phyloP scores from a whole-genome alignment of 1,284 basidiomycete species.

The Mycosarcoma maydis region DNA sequence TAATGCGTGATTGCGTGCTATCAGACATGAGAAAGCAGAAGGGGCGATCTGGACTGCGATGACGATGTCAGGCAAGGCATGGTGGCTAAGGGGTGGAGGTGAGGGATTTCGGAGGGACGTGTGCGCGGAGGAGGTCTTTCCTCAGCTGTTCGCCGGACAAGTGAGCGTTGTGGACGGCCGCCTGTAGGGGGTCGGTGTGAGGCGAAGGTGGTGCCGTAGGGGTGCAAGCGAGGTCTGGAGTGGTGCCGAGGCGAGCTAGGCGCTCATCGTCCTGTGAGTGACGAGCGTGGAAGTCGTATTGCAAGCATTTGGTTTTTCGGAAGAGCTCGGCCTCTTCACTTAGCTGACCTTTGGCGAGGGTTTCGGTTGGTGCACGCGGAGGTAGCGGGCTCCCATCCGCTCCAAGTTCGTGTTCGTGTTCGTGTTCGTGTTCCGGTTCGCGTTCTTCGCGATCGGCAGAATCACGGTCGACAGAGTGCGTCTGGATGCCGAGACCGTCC shows the following conservation, averaged over 20 bases:
- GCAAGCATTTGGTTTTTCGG: constrained; percentile 47
- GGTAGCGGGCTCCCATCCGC: neutral
- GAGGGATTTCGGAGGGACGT: constrained; percentile 28
- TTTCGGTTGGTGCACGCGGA: constrained; percentile 29
- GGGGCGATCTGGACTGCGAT: too few species aligned
- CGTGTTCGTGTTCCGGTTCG: neutral
- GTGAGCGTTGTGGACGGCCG: constrained; percentile 20
- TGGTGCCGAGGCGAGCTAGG: too few species aligned
- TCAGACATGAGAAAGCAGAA: neutral
- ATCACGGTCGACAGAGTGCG: constrained; percentile 11
- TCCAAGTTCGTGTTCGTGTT: too few species aligned
- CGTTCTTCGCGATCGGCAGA: constrained; percentile 23
- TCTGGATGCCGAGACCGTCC: constrained; percentile 5
- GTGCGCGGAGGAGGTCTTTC: constrained; percentile 41
- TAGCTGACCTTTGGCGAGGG: constrained; percentile 49
- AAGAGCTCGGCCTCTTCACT: constrained; percentile 62
- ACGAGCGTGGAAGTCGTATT: constrained; percentile 17
- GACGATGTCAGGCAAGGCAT: too few species aligned
- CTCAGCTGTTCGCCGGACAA: constrained; percentile 53
- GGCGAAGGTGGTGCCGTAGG: neutral
- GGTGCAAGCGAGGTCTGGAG: too few species aligned
- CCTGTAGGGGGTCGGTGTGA: neutral
- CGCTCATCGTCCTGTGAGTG: too few species aligned
- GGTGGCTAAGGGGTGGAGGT: neutral
- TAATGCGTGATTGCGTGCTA: too few species aligned